Evolutionary conservation across 768 basidiomycete species (phyloP).

Genomic region (Auricularia cornea): DNA sequence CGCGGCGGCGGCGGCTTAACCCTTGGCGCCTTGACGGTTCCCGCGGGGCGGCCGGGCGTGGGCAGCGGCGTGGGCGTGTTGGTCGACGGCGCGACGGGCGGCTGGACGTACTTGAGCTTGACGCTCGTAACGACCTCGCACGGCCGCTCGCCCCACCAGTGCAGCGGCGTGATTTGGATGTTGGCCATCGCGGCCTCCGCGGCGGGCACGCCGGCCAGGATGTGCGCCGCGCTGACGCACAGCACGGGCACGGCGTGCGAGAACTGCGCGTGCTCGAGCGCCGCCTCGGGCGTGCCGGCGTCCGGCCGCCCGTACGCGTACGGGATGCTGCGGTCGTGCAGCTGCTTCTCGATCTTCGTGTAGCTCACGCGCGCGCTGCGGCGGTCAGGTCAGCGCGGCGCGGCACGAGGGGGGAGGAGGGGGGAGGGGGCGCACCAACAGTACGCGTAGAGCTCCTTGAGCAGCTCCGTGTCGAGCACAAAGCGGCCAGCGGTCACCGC

Average conservation of each 20-base stretch:
- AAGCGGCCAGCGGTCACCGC: slow-evolving; percentile 29
- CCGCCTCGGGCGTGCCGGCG: slow-evolving; percentile 12
- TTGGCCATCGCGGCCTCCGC: slow-evolving; percentile 91
- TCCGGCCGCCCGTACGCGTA: slow-evolving; percentile 65
- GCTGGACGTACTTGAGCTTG: slow-evolving; percentile 83
- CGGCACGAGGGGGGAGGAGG: too few species aligned
- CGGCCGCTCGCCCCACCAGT: slow-evolving; percentile 84
- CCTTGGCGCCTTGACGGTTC: background rate
- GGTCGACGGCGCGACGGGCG: slow-evolving; percentile 40
- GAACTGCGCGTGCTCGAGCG: slow-evolving; percentile 49
- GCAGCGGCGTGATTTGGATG: slow-evolving; percentile 77
- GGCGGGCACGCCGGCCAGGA: slow-evolving; percentile 74
- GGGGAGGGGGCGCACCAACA: slow-evolving; percentile 76
- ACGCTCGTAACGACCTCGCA: slow-evolving; percentile 83
- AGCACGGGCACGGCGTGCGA: slow-evolving; percentile 74
- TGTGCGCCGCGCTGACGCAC: slow-evolving; percentile 73
- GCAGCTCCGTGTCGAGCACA: slow-evolving; percentile 59
- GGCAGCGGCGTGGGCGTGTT: slow-evolving; percentile 1
- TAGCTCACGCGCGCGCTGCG: slow-evolving; percentile 82
- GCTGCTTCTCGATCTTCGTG: slow-evolving; percentile 78
- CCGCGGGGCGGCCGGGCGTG: background rate
- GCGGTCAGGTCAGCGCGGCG: background rate
- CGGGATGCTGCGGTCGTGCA: slow-evolving; percentile 73
- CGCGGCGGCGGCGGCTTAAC: background rate
- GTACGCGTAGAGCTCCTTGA: slow-evolving; percentile 77